These are phyloP conservation scores for Periconia macrospinosa DNA, from an alignment of 2,329 filamentous ascomycete genomes.

Conservation along the genomic window DNA sequence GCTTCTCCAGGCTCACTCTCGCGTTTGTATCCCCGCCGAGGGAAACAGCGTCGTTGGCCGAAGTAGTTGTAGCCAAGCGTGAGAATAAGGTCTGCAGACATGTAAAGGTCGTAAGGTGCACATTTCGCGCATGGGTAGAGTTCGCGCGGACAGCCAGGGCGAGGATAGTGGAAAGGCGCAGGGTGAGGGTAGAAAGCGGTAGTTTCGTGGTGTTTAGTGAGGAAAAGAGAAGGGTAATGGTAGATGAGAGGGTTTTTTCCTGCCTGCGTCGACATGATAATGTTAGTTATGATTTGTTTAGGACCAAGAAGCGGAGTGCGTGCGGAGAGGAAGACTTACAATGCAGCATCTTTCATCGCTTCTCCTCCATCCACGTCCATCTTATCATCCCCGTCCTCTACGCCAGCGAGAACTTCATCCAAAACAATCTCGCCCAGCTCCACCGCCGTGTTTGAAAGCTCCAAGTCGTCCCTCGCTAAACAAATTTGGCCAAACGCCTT, in stretches of 20 bases:
- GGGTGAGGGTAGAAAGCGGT: constrained; percentile 11
- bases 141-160: constrained; percentile 20
- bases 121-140: constrained; percentile 19
- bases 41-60: background rate
- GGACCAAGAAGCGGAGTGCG: background rate
- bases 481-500: constrained; percentile 72
- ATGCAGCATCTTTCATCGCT: constrained; percentile 21
- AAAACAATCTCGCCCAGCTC: constrained; percentile 62
- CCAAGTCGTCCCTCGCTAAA: constrained; percentile 67
- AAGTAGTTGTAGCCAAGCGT: constrained; percentile 5
- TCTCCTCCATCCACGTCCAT: constrained; percentile 39
- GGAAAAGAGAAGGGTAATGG: constrained; percentile 20
- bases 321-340: constrained; percentile 14
- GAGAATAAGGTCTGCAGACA: constrained; percentile 22
- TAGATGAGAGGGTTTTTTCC: constrained; percentile 26
- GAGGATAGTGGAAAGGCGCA: constrained; percentile 14
- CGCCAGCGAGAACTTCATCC: constrained; percentile 21
- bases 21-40: constrained; percentile 5
- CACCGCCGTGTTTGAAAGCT: constrained; percentile 69
- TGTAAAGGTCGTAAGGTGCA: constrained; percentile 28
- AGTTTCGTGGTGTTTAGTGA: constrained; percentile 19
- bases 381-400: constrained; percentile 24
- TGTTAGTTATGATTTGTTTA: background rate
- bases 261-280: constrained; percentile 12
- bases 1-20: constrained; percentile 17